A percentile compares a stretch with the other conserved stretches of the same genome.
These are phyloP conservation scores for Tubosaeta sp. DNA, from an alignment of 768 basidiomycete species.

Conservation along the genomic window DNA sequence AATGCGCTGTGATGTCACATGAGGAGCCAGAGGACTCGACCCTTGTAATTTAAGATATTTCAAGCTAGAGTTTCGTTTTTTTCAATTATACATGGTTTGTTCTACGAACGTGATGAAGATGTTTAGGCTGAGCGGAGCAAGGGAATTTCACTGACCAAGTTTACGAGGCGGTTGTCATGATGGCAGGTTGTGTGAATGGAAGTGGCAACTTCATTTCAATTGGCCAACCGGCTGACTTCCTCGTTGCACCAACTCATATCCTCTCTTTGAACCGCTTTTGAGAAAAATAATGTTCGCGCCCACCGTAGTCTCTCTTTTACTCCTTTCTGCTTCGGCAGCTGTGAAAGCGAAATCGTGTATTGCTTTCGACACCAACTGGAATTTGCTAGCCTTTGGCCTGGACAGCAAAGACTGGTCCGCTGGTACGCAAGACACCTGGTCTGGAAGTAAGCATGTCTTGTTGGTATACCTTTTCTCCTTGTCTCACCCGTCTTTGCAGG, in stretches of 20 bases:
- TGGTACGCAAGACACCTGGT: constrained; percentile 69
- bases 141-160: too few species aligned
- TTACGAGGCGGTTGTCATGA: too few species aligned
- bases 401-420: constrained; percentile 82
- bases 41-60: too few species aligned
- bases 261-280: constrained; percentile 1
- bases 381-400: constrained; percentile 78
- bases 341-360: constrained; percentile 56
- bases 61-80: too few species aligned
- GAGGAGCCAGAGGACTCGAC: too few species aligned
- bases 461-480: background rate
- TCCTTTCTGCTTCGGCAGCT: constrained; percentile 32
- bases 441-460: constrained; percentile 38
- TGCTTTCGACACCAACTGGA: constrained; percentile 76
- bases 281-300: constrained; percentile 32
- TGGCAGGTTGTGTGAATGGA: background rate
- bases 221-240: background rate
- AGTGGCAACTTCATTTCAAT: background rate
- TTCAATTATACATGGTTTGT: too few species aligned
- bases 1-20: constrained; percentile 8
- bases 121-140: too few species aligned
- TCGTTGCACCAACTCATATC: background rate
- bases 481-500: constrained; percentile 15
- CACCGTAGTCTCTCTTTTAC: constrained; percentile 54
- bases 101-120: too few species aligned